Conservation (phyloP, 2,329 filamentous ascomycete genomes). For the Neopestalotiopsis clavispora region DNA sequence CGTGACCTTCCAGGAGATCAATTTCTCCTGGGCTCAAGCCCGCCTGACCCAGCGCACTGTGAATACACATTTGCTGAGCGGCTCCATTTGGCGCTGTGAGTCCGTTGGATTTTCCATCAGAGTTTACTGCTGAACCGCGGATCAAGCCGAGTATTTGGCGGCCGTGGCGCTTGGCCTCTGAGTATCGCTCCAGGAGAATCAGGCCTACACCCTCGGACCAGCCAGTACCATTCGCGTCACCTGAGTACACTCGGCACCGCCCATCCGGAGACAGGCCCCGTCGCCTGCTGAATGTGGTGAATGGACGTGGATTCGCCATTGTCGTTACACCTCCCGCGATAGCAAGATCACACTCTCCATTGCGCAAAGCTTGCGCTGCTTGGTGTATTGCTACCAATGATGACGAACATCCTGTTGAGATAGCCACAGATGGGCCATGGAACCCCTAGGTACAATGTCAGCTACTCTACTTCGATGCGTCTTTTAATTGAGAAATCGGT, state of each 20-base stretch:
- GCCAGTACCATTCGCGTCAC: constrained; percentile 46
- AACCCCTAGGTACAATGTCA: not conserved
- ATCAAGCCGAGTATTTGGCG: constrained; percentile 41
- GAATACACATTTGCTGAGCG: constrained; percentile 21
- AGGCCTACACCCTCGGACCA: constrained; percentile 47
- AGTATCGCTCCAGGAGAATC: constrained; percentile 46
- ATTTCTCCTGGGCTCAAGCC: constrained; percentile 21
- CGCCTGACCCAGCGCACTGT: constrained; percentile 22
- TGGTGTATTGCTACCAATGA: constrained; percentile 23
- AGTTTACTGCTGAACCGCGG: constrained; percentile 36
- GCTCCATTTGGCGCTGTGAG: constrained; percentile 24
- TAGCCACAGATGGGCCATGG: constrained; percentile 12
- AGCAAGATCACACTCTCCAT: constrained; percentile 25
- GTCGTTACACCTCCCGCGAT: constrained; percentile 26
- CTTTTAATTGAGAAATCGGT: too few relatives aligned
- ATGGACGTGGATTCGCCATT: constrained; percentile 21
- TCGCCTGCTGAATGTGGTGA: constrained; percentile 21
- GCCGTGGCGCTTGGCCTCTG: constrained; percentile 44
- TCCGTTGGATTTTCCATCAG: constrained; percentile 39
- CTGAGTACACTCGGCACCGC: constrained; percentile 38
- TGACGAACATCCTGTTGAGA: constrained; percentile 23
- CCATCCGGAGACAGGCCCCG: constrained; percentile 26
- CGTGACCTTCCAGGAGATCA: constrained; percentile 34
- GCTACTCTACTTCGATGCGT: too few relatives aligned
- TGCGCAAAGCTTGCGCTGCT: constrained; percentile 26